phyloP scores from a whole-genome alignment of 2,329 filamentous ascomycete genomes.

The Paecilomyces sp. region DNA sequence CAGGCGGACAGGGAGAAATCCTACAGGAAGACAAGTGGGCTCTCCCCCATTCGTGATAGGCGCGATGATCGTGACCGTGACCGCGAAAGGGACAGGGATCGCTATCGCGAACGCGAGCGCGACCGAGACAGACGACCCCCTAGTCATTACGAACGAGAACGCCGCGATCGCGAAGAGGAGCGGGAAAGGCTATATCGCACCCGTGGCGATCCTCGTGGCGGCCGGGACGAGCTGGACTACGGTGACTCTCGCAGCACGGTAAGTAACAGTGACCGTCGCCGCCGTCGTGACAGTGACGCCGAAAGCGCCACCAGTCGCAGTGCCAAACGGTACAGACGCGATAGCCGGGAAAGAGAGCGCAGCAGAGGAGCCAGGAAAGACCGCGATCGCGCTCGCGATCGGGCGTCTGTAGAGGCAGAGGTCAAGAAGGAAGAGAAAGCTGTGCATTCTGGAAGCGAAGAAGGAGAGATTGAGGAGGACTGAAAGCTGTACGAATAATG shows the following conservation, averaged over 20 bases:
- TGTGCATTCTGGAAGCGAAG: constrained; percentile 83
- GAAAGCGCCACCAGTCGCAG: constrained; percentile 53
- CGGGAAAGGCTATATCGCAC: constrained; percentile 77
- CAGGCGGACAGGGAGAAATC: constrained; percentile 91
- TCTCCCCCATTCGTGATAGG: constrained; percentile 42
- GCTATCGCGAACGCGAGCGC: constrained; percentile 34
- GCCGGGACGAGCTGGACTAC: constrained; percentile 84
- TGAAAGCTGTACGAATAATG: not conserved
- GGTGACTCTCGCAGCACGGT: constrained; percentile 54
- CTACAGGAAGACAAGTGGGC: constrained; percentile 71
- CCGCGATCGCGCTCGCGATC: constrained; percentile 35
- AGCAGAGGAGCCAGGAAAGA: constrained; percentile 33
- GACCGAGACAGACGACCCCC: constrained; percentile 23
- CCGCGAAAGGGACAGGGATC: constrained; percentile 25
- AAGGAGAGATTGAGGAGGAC: constrained; percentile 92
- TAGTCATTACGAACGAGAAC: constrained; percentile 67
- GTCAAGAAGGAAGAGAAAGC: constrained; percentile 38
- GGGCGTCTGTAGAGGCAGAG: constrained; percentile 25
- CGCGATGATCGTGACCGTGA: constrained; percentile 32
- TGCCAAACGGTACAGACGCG: constrained; percentile 50
- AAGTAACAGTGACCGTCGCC: constrained; percentile 61
- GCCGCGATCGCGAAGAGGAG: constrained; percentile 81
- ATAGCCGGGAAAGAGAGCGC: constrained; percentile 31
- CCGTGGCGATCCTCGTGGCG: constrained; percentile 72
- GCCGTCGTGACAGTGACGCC: constrained; percentile 71